Percentiles rank a stretch among this genome's conserved stretches.
These are phyloP conservation scores for Tuber melanosporum DNA, from an alignment of 495 filamentous ascomycete species.

Conservation along the genomic window DNA sequence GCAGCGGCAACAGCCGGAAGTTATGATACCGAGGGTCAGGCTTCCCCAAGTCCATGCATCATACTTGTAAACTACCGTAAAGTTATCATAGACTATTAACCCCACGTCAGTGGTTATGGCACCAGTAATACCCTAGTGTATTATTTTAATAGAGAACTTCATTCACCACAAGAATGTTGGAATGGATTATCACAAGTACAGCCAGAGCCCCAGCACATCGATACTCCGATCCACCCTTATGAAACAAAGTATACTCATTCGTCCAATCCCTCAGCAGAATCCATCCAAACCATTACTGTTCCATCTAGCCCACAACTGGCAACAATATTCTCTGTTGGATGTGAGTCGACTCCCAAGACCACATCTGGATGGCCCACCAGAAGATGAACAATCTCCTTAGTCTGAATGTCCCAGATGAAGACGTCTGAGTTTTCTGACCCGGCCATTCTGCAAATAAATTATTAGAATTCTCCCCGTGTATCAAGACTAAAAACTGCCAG, in stretches of 20 bases:
- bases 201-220: neutral
- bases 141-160: neutral
- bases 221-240: neutral
- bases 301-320: slow-evolving; percentile 61
- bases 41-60: neutral
- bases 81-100: neutral
- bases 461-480: neutral
- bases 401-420: slow-evolving; percentile 81
- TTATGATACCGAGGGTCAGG: neutral
- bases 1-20: neutral
- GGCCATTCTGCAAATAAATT: slow-evolving; percentile 47
- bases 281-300: slow-evolving; percentile 57
- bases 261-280: slow-evolving; percentile 22
- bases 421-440: slow-evolving; percentile 84
- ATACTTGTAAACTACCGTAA: neutral
- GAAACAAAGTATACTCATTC: neutral
- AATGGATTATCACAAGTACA: neutral
- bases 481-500: neutral
- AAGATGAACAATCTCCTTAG: slow-evolving; percentile 72
- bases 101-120: neutral
- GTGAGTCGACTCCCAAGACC: slow-evolving; percentile 78
- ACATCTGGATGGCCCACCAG: slow-evolving; percentile 65
- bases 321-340: slow-evolving; percentile 46
- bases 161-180: neutral
- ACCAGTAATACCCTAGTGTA: neutral